Conservation (phyloP, 2,329 filamentous ascomycete genomes). For the Rutstroemia sp. region DNA sequence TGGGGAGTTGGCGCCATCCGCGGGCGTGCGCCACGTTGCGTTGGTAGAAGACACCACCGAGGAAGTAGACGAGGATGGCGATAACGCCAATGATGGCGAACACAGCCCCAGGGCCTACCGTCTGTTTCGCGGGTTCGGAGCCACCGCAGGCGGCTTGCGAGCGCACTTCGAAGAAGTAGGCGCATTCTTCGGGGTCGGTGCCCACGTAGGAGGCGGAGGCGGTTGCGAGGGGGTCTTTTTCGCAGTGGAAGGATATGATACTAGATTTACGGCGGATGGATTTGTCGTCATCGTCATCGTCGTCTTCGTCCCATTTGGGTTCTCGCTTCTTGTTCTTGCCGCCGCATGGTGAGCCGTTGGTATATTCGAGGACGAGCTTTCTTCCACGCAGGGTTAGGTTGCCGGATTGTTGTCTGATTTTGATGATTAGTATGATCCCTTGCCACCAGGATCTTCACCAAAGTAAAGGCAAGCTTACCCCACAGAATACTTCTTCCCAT, state of each 20-base stretch:
- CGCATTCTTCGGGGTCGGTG: slow-evolving; percentile 76
- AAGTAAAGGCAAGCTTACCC: slow-evolving; percentile 45
- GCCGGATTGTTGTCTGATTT: slow-evolving; percentile 20
- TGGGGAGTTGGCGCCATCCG: slow-evolving; percentile 91
- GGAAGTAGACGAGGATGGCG: slow-evolving; percentile 78
- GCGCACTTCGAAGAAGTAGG: slow-evolving; percentile 92
- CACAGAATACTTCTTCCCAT: slow-evolving; percentile 64
- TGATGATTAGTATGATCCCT: slow-evolving; percentile 1
- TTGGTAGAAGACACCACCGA: slow-evolving; percentile 93
- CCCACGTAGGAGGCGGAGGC: slow-evolving; percentile 79
- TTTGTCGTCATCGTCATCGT: slow-evolving; percentile 24
- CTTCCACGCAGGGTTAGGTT: slow-evolving; percentile 54
- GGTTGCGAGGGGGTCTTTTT: slow-evolving; percentile 65
- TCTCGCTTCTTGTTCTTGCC: slow-evolving; percentile 33
- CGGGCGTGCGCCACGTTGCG: slow-evolving; percentile 88
- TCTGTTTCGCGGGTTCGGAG: slow-evolving; percentile 62
- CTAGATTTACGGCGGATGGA: slow-evolving; percentile 60
- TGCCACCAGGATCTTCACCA: not conserved
- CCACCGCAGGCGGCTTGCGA: slow-evolving; percentile 72
- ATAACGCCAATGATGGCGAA: slow-evolving; percentile 79
- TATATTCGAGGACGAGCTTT: slow-evolving; percentile 72
- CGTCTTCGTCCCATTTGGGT: slow-evolving; percentile 27
- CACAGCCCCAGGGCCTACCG: slow-evolving; percentile 64
- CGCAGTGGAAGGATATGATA: slow-evolving; percentile 88
- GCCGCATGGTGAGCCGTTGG: slow-evolving; percentile 67